These are phyloP conservation scores for Crataegus laevigata DNA, from an alignment of 306 rosid genomes.

Conservation along the genomic window DNA sequence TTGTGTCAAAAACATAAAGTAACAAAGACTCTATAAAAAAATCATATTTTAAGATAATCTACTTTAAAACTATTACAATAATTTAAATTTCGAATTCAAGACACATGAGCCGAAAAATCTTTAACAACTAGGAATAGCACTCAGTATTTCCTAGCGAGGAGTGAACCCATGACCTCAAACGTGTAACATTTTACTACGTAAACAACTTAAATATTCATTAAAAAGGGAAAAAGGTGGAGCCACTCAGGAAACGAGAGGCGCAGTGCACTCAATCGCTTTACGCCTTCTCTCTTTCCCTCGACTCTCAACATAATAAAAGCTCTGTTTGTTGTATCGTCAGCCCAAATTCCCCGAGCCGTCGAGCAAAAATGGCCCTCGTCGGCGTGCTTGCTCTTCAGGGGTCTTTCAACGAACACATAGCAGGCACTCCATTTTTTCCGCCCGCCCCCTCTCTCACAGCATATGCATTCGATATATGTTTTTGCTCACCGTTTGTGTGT, in stretches of 20 bases:
- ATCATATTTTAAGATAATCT: rapidly evolving
- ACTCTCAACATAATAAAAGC: neutral
- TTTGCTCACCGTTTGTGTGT: neutral
- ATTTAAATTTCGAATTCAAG: too few species aligned
- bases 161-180: neutral
- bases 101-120: too few species aligned
- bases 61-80: too few species aligned
- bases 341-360: neutral
- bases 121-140: too few species aligned
- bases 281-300: neutral
- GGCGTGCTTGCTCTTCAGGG: slow-evolving; percentile 97
- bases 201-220: neutral
- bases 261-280: neutral
- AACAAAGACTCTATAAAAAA: rapidly evolving
- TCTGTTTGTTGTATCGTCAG: neutral
- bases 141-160: too few species aligned
- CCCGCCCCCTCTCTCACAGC: neutral
- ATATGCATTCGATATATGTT: neutral
- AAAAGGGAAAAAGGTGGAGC: neutral
- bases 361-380: slow-evolving; percentile 52
- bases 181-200: neutral
- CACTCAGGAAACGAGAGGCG: slow-evolving; percentile 14
- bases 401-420: slow-evolving; percentile 89
- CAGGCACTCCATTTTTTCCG: slow-evolving; percentile 34
- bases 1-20: too few species aligned